Percentiles rank a stretch among this genome's conserved stretches.
Conservation (phyloP, 805 yeast species). For the Saccharomycopsis olivae region DNA sequence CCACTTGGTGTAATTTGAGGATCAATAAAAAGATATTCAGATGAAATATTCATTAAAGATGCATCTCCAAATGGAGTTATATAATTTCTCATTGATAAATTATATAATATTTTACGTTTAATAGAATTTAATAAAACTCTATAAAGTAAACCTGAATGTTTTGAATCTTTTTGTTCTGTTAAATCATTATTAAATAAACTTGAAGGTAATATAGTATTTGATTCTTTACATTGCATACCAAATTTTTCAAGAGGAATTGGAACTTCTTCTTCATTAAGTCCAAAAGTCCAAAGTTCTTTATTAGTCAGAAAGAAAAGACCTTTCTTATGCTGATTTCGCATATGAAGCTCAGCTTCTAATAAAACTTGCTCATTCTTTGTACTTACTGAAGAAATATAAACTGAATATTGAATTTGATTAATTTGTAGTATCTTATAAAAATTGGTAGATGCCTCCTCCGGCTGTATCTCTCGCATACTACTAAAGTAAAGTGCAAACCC, state of each 20-base stretch:
- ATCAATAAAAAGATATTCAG: conserved; percentile 31
- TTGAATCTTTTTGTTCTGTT: neutral
- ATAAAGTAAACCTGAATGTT: conserved; percentile 8
- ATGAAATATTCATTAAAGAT: conserved; percentile 18
- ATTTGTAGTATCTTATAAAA: conserved; percentile 15
- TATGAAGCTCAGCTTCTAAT: conserved; percentile 30
- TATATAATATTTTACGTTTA: conserved; percentile 30
- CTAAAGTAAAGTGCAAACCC: too few relatives aligned
- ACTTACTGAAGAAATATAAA: conserved; percentile 10
- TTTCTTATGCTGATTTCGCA: conserved; percentile 27
- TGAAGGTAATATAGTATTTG: conserved; percentile 19
- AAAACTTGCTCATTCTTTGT: conserved; percentile 28
- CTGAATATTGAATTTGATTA: conserved; percentile 14
- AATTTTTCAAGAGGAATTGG: conserved; percentile 25
- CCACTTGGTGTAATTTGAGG: conserved; percentile 39
- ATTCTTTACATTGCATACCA: conserved; percentile 16
- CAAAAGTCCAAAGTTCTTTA: conserved; percentile 35
- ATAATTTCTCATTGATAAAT: conserved; percentile 25
- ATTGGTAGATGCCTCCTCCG: conserved; percentile 16
- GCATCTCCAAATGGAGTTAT: conserved; percentile 41
- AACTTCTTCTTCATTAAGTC: conserved; percentile 27
- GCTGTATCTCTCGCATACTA: too few relatives aligned
- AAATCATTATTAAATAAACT: conserved; percentile 18
- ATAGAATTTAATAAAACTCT: conserved; percentile 20
- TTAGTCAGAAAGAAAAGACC: conserved; percentile 30